Percentiles rank a stretch among this genome's conserved stretches.
phyloP scores from a whole-genome alignment of 257 asterid genomes.

The Solanum dulcamara region DNA sequence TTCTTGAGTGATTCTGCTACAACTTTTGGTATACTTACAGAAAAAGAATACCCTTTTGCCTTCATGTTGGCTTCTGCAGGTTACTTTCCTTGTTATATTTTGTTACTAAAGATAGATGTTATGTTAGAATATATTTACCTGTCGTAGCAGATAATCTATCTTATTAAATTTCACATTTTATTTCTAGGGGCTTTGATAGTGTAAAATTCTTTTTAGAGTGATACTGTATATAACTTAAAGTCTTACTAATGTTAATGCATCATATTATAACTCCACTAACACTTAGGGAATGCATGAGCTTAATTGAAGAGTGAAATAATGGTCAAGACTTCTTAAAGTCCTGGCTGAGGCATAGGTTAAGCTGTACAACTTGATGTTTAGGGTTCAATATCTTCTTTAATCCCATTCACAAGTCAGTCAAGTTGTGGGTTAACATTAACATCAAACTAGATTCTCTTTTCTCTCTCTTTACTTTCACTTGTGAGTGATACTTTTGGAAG shows the following conservation, averaged over 20 bases:
- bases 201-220: not conserved
- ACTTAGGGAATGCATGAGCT: not conserved
- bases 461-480: no score
- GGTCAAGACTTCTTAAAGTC: not conserved
- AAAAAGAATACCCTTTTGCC: conserved; percentile 55
- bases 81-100: conserved; percentile 7
- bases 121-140: not conserved
- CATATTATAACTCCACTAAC: not conserved
- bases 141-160: not conserved
- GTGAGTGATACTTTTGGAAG: no score
- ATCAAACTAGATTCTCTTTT: not conserved
- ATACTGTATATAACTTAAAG: not conserved
- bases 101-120: not conserved
- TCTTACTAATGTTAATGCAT: not conserved
- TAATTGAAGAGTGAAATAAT: not conserved
- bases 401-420: not conserved
- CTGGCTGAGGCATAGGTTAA: not conserved
- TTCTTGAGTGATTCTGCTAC: conserved; percentile 58
- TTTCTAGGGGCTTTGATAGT: not conserved
- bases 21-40: conserved; percentile 32
- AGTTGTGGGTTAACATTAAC: not conserved
- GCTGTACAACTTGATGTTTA: not conserved
- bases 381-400: not conserved
- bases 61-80: conserved; percentile 76
- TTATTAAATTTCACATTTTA: not conserved